Percentiles rank a stretch among this genome's conserved stretches.
phyloP scores from a whole-genome alignment of 2,329 filamentous ascomycete species.

The Cladophialophora immunda region DNA sequence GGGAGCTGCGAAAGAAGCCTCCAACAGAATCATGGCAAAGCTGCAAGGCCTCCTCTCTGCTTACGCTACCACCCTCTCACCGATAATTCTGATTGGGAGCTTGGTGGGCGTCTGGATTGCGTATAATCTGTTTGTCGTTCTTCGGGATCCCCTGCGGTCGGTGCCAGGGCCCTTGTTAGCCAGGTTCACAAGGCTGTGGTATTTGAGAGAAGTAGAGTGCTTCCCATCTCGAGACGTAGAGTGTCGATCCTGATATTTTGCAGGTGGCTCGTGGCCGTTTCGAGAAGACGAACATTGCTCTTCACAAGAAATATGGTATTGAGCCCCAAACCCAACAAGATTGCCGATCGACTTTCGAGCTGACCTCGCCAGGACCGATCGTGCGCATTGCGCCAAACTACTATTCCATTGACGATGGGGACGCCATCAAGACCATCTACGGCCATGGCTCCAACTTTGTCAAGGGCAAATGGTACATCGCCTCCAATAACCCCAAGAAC shows the following conservation, averaged over 20 bases:
- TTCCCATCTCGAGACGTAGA: background rate
- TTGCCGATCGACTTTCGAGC: background rate
- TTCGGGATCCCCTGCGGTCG: constrained; percentile 45
- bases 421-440: constrained; percentile 78
- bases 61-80: constrained; percentile 7
- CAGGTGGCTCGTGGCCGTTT: constrained; percentile 46
- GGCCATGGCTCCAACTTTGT: constrained; percentile 80
- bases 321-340: background rate
- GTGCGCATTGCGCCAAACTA: constrained; percentile 78
- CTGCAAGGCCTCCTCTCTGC: constrained; percentile 18
- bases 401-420: constrained; percentile 76
- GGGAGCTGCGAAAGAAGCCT: background rate
- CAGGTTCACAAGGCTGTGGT: constrained; percentile 57
- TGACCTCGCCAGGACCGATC: constrained; percentile 48
- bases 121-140: constrained; percentile 39
- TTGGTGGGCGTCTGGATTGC: constrained; percentile 28
- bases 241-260: background rate
- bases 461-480: constrained; percentile 64
- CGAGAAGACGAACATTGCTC: constrained; percentile 45
- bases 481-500: constrained; percentile 19
- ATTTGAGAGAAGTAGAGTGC: constrained; percentile 47
- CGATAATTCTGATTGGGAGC: constrained; percentile 3
- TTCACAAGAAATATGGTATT: constrained; percentile 60
- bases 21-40: constrained; percentile 20
- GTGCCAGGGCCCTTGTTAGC: constrained; percentile 58